A percentile compares a stretch with the other conserved stretches of the same genome.
These are phyloP conservation scores for Fusarium abutilonis DNA, from an alignment of 2,329 filamentous ascomycete genomes.

Conservation along the genomic window DNA sequence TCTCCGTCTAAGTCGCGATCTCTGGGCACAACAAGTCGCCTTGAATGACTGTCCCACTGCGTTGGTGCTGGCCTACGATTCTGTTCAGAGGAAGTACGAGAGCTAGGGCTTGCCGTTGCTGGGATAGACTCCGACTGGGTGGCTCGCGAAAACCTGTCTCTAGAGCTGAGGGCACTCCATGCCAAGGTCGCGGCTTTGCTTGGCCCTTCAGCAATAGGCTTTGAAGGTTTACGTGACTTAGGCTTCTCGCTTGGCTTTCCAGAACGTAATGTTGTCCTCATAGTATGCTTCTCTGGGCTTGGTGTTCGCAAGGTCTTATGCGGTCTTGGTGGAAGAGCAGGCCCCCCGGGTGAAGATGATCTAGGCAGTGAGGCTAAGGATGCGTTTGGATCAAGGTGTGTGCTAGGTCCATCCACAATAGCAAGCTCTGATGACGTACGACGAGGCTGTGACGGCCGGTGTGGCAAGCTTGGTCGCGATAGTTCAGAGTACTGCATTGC, in stretches of 20 bases:
- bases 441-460: conserved; percentile 65
- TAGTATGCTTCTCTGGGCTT: conserved; percentile 69
- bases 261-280: conserved; percentile 69
- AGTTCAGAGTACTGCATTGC: conserved; percentile 82
- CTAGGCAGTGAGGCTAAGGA: conserved; percentile 39
- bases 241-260: conserved; percentile 57
- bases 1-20: conserved; percentile 49
- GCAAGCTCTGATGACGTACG: conserved; percentile 63
- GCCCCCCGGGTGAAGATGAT: conserved; percentile 48
- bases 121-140: conserved; percentile 41
- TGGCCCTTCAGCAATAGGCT: conserved; percentile 60
- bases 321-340: conserved; percentile 44
- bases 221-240: conserved; percentile 55
- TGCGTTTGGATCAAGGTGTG: conserved; percentile 28
- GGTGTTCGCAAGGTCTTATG: conserved; percentile 59
- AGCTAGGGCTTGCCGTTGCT: conserved; percentile 28
- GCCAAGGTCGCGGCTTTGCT: conserved; percentile 72
- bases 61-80: conserved; percentile 48
- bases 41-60: conserved; percentile 66
- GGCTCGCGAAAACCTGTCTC: conserved; percentile 49
- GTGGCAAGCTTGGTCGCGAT: conserved; percentile 71
- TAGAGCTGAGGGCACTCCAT: conserved; percentile 62
- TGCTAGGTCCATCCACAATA: conserved; percentile 49
- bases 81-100: conserved; percentile 48
- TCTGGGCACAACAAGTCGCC: conserved; percentile 58